Evolutionary conservation across 495 filamentous ascomycete genomes (phyloP), one percentile per base, ranked within the genome.

Genomic region (Talaromyces ruber): DNA sequence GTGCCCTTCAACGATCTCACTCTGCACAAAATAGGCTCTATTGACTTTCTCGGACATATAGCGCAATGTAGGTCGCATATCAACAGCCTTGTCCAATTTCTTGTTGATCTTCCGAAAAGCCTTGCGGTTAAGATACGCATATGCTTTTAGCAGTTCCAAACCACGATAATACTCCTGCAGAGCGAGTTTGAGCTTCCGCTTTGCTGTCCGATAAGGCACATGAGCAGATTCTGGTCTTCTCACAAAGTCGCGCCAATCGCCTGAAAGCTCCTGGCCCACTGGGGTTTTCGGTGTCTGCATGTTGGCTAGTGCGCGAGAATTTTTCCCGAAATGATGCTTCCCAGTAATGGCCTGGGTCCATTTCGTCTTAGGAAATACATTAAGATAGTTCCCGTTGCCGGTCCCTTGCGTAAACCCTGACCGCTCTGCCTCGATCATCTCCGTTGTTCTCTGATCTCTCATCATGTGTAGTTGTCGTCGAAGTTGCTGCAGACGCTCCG

Each of bases 71-170:
- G 90, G 89, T 26, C 86, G 83, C 54, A 91, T 84, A 64, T 93
- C 84, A 58, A 91, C 83, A 6, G 86, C 83, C 72, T 98, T 98
- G 76, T 98, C 93, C 67, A 92, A 97, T 75, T 98, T 98, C 75
- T 98, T 98, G 73, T 94, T 98, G 69, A 98, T 92, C 71, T 98
- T 98, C 7, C 93, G 88, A 63, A 98, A 97, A 1, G 92, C 95
- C 2, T 90, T 94, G 55, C 89, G 82, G 68, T 98, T 98, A 14
- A 97, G 76, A 21, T 92, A 79, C 6, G 91, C 88, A 68, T 94
- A 98, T 0, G 89, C 89, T 74, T 97, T 96, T 22, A 98, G 74
- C 18, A 98, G 80, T 70, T 98, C 94, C 3, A 98, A 80, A 6
- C 91, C 88, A 30, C 93, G 86, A 70, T 98, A 97, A 68, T 89